phyloP scores from a whole-genome alignment of 306 rosid species.

The Senna siamea region DNA sequence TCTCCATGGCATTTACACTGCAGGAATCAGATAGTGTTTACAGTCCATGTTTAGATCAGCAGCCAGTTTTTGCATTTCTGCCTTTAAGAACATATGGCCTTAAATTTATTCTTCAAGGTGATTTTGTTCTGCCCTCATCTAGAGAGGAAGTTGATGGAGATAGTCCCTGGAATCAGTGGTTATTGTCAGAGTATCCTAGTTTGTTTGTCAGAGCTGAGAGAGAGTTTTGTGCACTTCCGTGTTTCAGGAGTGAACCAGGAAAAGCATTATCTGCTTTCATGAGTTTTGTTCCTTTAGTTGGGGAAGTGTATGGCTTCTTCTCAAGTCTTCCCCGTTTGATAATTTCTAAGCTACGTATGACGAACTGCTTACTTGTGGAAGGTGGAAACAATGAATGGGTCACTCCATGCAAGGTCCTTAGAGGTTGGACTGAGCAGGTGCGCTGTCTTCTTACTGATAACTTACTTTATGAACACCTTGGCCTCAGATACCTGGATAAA shows the following conservation, averaged over 20 bases:
- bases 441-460: constrained; percentile 64
- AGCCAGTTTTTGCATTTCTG: constrained; percentile 95
- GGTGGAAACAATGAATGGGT: constrained; percentile 67
- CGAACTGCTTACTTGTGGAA: constrained; percentile 84
- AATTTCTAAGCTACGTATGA: constrained; percentile 68
- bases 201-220: constrained; percentile 79
- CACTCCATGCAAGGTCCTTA: constrained; percentile 86
- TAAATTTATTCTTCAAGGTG: constrained; percentile 92
- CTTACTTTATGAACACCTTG: constrained; percentile 73
- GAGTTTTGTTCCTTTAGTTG: constrained; percentile 90
- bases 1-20: constrained; percentile 87
- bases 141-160: constrained; percentile 98
- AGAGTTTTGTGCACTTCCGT: constrained; percentile 79
- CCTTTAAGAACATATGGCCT: constrained; percentile 91
- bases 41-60: constrained; percentile 68
- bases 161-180: constrained; percentile 97
- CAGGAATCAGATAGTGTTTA: constrained; percentile 64
- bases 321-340: constrained; percentile 83
- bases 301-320: constrained; percentile 96
- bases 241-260: constrained; percentile 75
- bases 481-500: constrained; percentile 81
- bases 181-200: constrained; percentile 83
- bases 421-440: constrained; percentile 90
- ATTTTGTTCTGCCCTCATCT: constrained; percentile 97
- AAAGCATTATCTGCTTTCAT: constrained; percentile 85